phyloP scores from a whole-genome alignment of 768 basidiomycete genomes.

The Leccinellum luteum region DNA sequence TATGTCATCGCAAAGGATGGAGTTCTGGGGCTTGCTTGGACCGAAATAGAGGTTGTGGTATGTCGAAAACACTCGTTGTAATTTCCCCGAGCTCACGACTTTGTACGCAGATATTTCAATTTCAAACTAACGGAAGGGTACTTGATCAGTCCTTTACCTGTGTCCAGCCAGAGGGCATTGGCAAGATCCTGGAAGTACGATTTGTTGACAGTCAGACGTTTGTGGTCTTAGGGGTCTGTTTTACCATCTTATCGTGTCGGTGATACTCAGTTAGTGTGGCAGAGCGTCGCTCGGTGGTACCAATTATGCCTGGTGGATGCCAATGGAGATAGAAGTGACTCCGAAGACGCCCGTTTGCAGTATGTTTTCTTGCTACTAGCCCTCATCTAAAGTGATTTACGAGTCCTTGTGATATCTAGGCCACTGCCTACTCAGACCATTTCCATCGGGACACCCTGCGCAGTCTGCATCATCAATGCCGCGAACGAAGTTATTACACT shows the following conservation, averaged over 20 bases:
- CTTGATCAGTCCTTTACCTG: constrained; percentile 3
- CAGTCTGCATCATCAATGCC: constrained; percentile 7
- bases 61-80: background rate
- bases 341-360: constrained; percentile 15
- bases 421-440: constrained; percentile 4
- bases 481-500: constrained; percentile 19
- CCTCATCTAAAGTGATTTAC: constrained; percentile 5
- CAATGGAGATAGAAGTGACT: constrained; percentile 6
- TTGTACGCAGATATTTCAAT: constrained; percentile 20
- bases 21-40: constrained; percentile 48
- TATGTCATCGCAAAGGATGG: constrained; percentile 25
- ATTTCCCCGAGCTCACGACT: background rate
- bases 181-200: constrained; percentile 19
- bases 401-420: constrained; percentile 11
- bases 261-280: constrained; percentile 3
- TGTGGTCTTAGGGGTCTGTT: constrained; percentile 27
- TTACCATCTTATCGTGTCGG: background rate
- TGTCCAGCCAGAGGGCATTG: constrained; percentile 20
- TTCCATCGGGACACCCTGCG: constrained; percentile 7
- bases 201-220: constrained; percentile 23
- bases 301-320: constrained; percentile 12
- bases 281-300: constrained; percentile 23
- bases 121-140: constrained; percentile 4
- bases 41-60: constrained; percentile 34
- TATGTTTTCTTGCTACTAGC: constrained; percentile 7